A percentile compares a stretch with the other conserved stretches of the same genome.
These are phyloP conservation scores for Plasmodium knowlesi DNA, from an alignment of 169 alveolate species.

Conservation along the genomic window DNA sequence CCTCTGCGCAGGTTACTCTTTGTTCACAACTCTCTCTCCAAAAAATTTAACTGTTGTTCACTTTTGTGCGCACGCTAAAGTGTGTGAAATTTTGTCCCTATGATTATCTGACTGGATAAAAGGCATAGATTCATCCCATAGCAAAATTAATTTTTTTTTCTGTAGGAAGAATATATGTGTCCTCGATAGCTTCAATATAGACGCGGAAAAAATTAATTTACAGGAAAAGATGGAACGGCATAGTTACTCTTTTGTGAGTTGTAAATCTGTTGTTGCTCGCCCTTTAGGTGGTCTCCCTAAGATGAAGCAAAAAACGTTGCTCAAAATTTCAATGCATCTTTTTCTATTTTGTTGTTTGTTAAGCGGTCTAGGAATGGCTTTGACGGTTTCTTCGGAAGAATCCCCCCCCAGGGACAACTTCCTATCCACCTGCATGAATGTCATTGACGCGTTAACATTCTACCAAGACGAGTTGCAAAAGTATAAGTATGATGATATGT, in stretches of 20 bases:
- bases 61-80: not conserved
- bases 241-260: not conserved
- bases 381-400: not conserved
- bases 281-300: not conserved
- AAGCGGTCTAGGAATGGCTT: not conserved
- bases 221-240: not conserved
- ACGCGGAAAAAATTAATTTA: not conserved
- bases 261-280: not conserved
- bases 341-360: slow-evolving; percentile 2
- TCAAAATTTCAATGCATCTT: not conserved
- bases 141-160: too few relatives aligned
- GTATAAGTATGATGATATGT: slow-evolving; percentile 8
- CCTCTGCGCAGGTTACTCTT: not conserved
- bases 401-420: not conserved
- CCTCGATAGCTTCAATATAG: not conserved
- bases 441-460: slow-evolving; percentile 15
- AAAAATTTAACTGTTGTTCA: not conserved
- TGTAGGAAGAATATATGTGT: not conserved
- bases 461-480: slow-evolving; percentile 43
- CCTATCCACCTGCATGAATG: slow-evolving; percentile 18
- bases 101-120: not conserved
- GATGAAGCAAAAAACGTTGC: not conserved
- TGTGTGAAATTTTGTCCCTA: not conserved
- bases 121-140: not conserved
- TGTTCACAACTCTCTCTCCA: not conserved